phyloP scores from a whole-genome alignment of 192 early-diverging fungal genomes.

The Coemansia sp. region DNA sequence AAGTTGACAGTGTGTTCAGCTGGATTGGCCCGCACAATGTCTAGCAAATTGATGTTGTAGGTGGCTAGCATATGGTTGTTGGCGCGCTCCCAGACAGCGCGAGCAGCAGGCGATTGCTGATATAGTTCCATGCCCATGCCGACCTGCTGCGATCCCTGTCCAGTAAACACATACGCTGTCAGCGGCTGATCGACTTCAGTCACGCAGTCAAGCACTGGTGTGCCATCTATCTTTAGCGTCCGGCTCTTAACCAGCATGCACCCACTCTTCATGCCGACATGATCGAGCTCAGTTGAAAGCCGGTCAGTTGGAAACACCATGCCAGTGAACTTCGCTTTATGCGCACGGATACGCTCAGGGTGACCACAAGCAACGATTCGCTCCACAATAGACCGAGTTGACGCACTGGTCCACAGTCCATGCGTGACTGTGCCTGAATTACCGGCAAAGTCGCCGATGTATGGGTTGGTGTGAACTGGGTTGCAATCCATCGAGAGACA shows the following conservation, averaged over 20 bases:
- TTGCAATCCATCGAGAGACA: conserved; percentile 80
- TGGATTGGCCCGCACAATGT: conserved; percentile 88
- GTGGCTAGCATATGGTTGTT: conserved; percentile 77
- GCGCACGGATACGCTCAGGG: conserved; percentile 77
- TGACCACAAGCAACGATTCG: conserved; percentile 82
- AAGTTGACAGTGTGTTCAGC: conserved; percentile 23
- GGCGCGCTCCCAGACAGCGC: conserved; percentile 89
- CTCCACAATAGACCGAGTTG: conserved; percentile 88
- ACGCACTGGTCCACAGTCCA: conserved; percentile 92
- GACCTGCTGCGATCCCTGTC: conserved; percentile 91
- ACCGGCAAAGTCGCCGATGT: conserved; percentile 81
- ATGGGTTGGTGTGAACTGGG: conserved; percentile 90
- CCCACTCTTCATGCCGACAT: conserved; percentile 92
- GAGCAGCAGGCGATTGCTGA: conserved; percentile 72
- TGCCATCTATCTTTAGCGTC: conserved; percentile 72
- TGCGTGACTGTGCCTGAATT: conserved; percentile 90
- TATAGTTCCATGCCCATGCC: conserved; percentile 98
- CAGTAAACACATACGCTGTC: conserved; percentile 92
- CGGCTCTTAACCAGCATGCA: conserved; percentile 87
- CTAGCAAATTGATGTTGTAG: conserved; percentile 84
- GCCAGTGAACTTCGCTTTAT: conserved; percentile 75
- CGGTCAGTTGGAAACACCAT: conserved; percentile 88
- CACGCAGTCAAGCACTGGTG: conserved; percentile 62
- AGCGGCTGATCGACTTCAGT: conserved; percentile 88
- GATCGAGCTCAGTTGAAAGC: conserved; percentile 49